These are phyloP conservation scores for Pyracantha coccinea DNA, from an alignment of 331 rosid genomes.

Conservation along the genomic window DNA sequence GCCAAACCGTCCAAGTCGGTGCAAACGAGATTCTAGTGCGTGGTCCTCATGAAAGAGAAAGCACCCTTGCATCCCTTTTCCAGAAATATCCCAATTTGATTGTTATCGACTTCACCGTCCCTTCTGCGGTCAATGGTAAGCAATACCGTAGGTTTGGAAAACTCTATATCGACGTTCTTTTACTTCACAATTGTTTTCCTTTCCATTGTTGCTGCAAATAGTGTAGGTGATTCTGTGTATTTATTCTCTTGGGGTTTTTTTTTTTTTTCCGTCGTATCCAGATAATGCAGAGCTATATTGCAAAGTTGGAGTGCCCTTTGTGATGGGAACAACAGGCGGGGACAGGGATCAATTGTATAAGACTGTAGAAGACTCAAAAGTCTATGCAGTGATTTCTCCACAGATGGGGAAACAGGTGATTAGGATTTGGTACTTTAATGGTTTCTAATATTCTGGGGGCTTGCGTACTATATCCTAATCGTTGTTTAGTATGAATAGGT, in stretches of 20 bases:
- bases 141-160: not conserved
- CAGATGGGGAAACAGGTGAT: constrained; percentile 96
- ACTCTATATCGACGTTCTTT: not conserved
- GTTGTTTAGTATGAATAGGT: constrained; percentile 40
- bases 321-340: constrained; percentile 66
- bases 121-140: constrained; percentile 79
- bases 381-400: constrained; percentile 86
- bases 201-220: not conserved
- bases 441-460: not conserved
- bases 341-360: constrained; percentile 29
- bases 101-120: constrained; percentile 82
- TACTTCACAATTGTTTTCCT: not conserved
- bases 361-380: constrained; percentile 58
- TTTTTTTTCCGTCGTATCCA: constrained; percentile 21
- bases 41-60: constrained; percentile 57
- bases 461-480: constrained; percentile 18
- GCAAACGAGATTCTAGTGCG: constrained; percentile 64
- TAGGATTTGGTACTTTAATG: constrained; percentile 5
- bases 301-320: constrained; percentile 86
- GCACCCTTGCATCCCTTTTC: constrained; percentile 20
- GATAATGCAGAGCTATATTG: constrained; percentile 85
- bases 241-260: not conserved
- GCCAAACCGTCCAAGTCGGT: constrained; percentile 45
- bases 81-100: constrained; percentile 66
- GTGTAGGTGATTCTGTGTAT: not conserved